Percentiles rank a stretch among this genome's conserved stretches.
phyloP scores from a whole-genome alignment of 73 alveolate genomes.

The Paramecium caudatum region DNA sequence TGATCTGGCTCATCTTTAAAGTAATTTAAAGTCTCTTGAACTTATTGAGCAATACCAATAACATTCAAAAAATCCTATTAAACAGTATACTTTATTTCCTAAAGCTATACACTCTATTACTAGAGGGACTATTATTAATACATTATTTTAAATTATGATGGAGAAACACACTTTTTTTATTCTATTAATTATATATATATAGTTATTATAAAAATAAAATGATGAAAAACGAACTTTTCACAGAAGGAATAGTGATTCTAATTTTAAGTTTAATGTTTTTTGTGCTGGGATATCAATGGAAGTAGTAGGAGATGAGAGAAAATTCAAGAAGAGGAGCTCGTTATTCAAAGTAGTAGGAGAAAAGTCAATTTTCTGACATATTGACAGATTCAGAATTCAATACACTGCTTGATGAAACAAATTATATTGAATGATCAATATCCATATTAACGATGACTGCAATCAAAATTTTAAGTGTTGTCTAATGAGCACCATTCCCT shows the following conservation, averaged over 20 bases:
- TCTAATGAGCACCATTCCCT: not conserved
- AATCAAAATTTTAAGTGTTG: constrained; percentile 42
- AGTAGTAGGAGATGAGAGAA: not conserved
- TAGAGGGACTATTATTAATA: no score
- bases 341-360: constrained; percentile 37
- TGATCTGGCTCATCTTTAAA: no score
- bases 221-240: constrained; percentile 43
- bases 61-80: no score
- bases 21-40: no score
- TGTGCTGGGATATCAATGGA: not conserved
- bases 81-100: no score
- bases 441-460: not conserved
- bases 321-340: no score
- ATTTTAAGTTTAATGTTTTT: not conserved
- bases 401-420: constrained; percentile 32
- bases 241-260: not conserved
- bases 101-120: no score
- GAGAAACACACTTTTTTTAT: no score
- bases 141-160: no score
- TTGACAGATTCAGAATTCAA: constrained; percentile 40
- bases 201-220: constrained; percentile 32
- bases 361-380: not conserved
- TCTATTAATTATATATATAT: no score
- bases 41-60: no score
- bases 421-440: constrained; percentile 30